Base-by-base conservation (phyloP, 1,284 basidiomycete genomes). In the Megacollybia platyphylla region DNA sequence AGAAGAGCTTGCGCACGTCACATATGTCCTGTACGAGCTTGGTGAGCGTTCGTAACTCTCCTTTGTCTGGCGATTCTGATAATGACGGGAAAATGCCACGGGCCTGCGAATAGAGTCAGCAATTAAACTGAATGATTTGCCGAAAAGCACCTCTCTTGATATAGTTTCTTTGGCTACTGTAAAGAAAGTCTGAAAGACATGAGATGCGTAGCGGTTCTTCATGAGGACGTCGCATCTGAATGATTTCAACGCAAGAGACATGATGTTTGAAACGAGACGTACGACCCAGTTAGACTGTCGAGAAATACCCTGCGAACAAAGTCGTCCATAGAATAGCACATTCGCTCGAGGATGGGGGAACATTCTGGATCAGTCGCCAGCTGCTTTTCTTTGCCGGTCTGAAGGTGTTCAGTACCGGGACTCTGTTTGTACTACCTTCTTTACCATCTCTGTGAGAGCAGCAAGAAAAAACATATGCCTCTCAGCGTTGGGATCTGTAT, bases 301-400 rank as follows among this genome's bases (percentile, higher is more conserved):
- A 87, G 65, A 50, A 96, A 83, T 2, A 94, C 89, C 44, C 92
- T 72, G 41, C 87, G 70, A 11, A 87, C 85, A 63, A 91, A 92
- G 60, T 96, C 91, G 56, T 93, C 90, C 81, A 97, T 90, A 1
- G 88, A 92, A 54, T 91, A 76, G 10, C 79, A 57, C 71, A 96
- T 81, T 50, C 90, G 71, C 59, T 97, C 92, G 41, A 97, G 62
- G 39, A 94, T 76, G 26, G 84, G 71, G 1, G 89, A 89, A 50
- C 87, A 91, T 46, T 96, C 91, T 2, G 87, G 86, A 60, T 97
- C 93, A 0, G 91, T 91, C 1, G 90, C 80, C 10, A 94, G 73
- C 49, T 86, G 79, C 40, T 84, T 81, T 61, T 96, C 93, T 56
- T 93, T 89, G 4, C 76, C 82, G 11, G 73, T 71, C 20, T 24